phyloP scores from a whole-genome alignment of 306 rosid genomes.

The Prunus dulcis region DNA sequence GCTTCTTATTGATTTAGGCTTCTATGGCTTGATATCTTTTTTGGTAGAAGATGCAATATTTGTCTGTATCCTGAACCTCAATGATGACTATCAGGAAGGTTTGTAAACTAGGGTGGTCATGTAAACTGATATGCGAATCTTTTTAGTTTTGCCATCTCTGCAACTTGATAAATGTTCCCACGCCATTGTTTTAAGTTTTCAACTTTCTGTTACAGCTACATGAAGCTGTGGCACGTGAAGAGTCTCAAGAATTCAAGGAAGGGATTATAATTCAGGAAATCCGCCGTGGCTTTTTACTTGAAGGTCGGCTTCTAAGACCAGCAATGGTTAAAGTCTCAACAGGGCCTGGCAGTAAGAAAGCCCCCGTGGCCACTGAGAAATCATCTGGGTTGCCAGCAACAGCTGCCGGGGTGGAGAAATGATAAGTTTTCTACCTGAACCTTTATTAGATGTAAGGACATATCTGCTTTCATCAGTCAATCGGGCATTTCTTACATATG shows the following conservation, averaged over 20 bases:
- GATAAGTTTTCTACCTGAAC: constrained; percentile 22
- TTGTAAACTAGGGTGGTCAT: not conserved
- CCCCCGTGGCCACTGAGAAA: constrained; percentile 27
- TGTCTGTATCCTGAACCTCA: not conserved
- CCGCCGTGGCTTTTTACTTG: constrained; percentile 73
- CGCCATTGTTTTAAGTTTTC: constrained; percentile 1
- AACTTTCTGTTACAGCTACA: constrained; percentile 51
- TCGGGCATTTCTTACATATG: not conserved
- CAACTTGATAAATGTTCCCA: not conserved
- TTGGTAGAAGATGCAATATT: not conserved
- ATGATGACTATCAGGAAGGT: not conserved
- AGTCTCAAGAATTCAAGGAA: constrained; percentile 66
- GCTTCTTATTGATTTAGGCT: not conserved
- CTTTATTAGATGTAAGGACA: constrained; percentile 7
- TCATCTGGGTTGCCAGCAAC: constrained; percentile 30
- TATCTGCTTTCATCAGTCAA: constrained; percentile 10
- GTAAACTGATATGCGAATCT: not conserved
- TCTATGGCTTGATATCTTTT: not conserved
- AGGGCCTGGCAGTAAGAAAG: constrained; percentile 62
- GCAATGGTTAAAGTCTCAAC: constrained; percentile 79
- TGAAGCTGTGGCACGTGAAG: constrained; percentile 86
- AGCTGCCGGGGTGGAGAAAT: constrained; percentile 55
- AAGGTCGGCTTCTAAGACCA: constrained; percentile 75
- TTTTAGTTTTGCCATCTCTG: not conserved
- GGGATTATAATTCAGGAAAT: constrained; percentile 72